Evolutionary conservation across 441 rosid genomes (phyloP).

Genomic region (Kokia cookei): DNA sequence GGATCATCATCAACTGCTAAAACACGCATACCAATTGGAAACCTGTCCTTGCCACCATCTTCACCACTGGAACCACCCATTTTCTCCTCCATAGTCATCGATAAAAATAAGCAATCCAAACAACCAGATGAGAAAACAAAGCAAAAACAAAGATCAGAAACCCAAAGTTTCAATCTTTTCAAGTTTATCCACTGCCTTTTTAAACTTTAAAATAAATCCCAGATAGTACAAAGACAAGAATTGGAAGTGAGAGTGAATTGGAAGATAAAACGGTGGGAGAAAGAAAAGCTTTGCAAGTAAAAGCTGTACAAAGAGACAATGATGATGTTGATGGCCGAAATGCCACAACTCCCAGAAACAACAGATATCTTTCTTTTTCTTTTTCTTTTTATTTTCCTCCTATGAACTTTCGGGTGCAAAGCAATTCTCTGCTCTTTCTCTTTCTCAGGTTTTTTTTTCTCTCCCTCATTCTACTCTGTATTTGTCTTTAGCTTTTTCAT

Average conservation of each 20-base stretch:
- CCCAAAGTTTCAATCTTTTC: conserved; percentile 1
- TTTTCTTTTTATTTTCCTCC: neutral
- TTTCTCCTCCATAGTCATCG: conserved; percentile 36
- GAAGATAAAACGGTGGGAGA: neutral
- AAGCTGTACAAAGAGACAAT: conserved; percentile 25
- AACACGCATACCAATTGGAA: conserved; percentile 81
- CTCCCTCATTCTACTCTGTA: conserved; percentile 11
- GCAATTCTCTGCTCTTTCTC: neutral
- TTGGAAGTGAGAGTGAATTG: neutral
- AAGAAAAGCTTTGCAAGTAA: conserved; percentile 11
- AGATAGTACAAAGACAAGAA: conserved; percentile 2
- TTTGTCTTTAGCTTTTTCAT: conserved; percentile 29
- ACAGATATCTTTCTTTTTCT: conserved; percentile 12
- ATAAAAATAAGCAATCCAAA: conserved; percentile 5
- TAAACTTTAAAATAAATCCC: conserved; percentile 20
- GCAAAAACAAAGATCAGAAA: conserved; percentile 11
- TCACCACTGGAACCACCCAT: conserved; percentile 19
- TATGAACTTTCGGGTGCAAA: neutral
- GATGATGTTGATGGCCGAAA: conserved; percentile 37
- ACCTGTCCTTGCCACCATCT: conserved; percentile 33
- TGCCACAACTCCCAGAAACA: conserved; percentile 13
- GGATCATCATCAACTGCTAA: conserved; percentile 93
- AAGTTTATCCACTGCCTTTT: neutral
- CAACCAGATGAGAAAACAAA: conserved; percentile 14
- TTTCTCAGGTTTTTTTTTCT: neutral